These are phyloP conservation scores for Mycoemilia scoparia DNA, from an alignment of 192 early-diverging fungal species.

Conservation along the genomic window DNA sequence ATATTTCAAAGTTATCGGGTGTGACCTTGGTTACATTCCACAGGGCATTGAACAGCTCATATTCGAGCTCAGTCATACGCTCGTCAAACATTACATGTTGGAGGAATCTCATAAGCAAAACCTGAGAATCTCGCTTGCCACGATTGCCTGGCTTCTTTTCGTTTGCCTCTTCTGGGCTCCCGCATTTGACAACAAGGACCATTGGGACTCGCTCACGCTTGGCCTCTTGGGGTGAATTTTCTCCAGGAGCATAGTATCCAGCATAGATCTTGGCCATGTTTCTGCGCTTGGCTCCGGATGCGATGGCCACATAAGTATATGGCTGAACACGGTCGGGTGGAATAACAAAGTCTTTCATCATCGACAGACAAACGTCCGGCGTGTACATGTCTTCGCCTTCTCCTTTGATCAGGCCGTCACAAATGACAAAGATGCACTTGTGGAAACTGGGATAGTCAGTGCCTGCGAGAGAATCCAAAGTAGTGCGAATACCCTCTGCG, in stretches of 20 bases:
- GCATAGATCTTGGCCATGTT: constrained; percentile 89
- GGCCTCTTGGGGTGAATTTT: constrained; percentile 33
- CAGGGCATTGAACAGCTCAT: constrained; percentile 61
- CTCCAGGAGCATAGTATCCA: constrained; percentile 66
- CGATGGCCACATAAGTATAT: constrained; percentile 75
- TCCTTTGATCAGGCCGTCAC: constrained; percentile 63
- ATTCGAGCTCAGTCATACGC: constrained; percentile 67
- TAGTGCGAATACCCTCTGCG: constrained; percentile 46
- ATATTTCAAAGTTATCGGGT: constrained; percentile 57
- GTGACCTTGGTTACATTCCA: constrained; percentile 52
- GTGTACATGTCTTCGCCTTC: constrained; percentile 55
- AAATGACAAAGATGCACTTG: constrained; percentile 63
- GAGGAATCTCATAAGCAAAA: constrained; percentile 90
- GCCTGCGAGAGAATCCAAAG: constrained; percentile 56
- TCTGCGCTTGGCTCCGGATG: constrained; percentile 76
- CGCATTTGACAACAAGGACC: constrained; percentile 58
- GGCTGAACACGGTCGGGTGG: constrained; percentile 44
- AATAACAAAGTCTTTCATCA: constrained; percentile 55
- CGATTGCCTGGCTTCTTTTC: constrained; percentile 63
- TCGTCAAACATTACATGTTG: constrained; percentile 79
- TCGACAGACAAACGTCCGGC: constrained; percentile 54
- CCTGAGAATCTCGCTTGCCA: constrained; percentile 94
- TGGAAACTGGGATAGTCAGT: constrained; percentile 53
- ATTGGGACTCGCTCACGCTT: constrained; percentile 48
- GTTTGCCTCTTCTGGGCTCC: constrained; percentile 37